Evolutionary conservation across 306 rosid species (phyloP).

Genomic region (Glycyrrhiza uralensis): DNA sequence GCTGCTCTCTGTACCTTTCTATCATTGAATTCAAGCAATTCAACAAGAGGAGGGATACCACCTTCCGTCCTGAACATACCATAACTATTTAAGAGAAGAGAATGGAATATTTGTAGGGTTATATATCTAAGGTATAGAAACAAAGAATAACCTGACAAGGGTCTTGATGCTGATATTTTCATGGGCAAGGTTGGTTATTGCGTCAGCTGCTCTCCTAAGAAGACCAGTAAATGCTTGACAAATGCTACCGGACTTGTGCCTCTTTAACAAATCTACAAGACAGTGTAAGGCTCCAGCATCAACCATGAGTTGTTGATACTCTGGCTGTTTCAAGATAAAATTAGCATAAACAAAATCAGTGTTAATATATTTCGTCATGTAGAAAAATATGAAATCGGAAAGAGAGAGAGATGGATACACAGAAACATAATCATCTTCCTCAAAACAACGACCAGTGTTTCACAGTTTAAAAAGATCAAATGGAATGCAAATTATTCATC

Average conservation of each 20-base stretch:
- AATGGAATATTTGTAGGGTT: not conserved
- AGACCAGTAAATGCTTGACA: constrained; percentile 36
- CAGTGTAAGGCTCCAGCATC: constrained; percentile 60
- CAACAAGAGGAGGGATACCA: constrained; percentile 71
- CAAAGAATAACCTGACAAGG: constrained; percentile 47
- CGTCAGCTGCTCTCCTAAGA: constrained; percentile 55
- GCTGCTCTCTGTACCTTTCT: constrained; percentile 61
- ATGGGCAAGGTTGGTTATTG: constrained; percentile 59
- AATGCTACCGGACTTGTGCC: constrained; percentile 13
- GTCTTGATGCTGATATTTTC: constrained; percentile 53
- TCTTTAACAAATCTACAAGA: constrained; percentile 50
- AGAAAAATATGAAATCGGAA: not conserved
- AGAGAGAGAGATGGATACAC: not conserved
- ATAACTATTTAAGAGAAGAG: not conserved
- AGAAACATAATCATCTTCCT: not conserved
- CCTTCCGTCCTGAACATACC: constrained; percentile 55
- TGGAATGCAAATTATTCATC: not conserved
- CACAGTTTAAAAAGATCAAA: not conserved
- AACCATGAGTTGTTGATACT: constrained; percentile 50
- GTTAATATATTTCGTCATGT: not conserved
- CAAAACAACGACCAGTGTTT: not conserved
- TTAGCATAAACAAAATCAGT: not conserved
- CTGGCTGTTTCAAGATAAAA: constrained; percentile 44
- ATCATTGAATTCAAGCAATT: constrained; percentile 52
- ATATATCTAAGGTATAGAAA: not conserved